Evolutionary conservation across 1,139 yeast species (phyloP), one percentile per base, ranked within the genome.

Genomic region (Blastobotrys elegans): DNA sequence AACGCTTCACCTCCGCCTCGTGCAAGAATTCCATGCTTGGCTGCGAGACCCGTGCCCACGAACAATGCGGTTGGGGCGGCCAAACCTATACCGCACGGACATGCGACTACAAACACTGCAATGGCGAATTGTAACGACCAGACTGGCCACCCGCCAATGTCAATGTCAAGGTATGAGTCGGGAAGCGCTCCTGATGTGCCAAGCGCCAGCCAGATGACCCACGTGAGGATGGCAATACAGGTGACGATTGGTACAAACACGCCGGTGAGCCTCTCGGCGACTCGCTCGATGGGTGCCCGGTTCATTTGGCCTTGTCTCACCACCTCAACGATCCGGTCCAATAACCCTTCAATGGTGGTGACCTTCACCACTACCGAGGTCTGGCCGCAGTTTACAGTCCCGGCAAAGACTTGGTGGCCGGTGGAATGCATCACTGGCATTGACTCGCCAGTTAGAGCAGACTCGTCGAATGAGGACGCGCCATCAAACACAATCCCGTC

Each of bases 61-160:
- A 84, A 86, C 29, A 87, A 75, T 0, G 96, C 96, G 2, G 95
- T 86, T 1, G 96, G 96, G 0, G 96, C 95, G 14, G 96, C 96
- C 40, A 88, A 71, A 4, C 96, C 96, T 42, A 87, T 73, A 1
- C 95, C 96, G 73, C 96, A 88, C 1, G 96, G 96, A 64, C 96
- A 88, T 0, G 96, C 96, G 42, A 88, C 89, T 7, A 81, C 94
- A 67, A 85, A 83, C 4, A 85, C 92, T 0, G 92, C 78, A 55
- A 84, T 82, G 0, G 90, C 79, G 65, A 84, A 84, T 55, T 84
- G 82, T 50, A 84, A 69, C 0, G 90, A 80, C 90, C 92, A 84
- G 16, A 83, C 77, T 0, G 76, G 67, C 89, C 90, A 83, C 0
- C 89, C 88, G 21, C 89, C 90, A 48, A 79, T 66, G 53, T 80